phyloP scores from a whole-genome alignment of 2,329 filamentous ascomycete genomes.

The Botryotinia globosa region DNA sequence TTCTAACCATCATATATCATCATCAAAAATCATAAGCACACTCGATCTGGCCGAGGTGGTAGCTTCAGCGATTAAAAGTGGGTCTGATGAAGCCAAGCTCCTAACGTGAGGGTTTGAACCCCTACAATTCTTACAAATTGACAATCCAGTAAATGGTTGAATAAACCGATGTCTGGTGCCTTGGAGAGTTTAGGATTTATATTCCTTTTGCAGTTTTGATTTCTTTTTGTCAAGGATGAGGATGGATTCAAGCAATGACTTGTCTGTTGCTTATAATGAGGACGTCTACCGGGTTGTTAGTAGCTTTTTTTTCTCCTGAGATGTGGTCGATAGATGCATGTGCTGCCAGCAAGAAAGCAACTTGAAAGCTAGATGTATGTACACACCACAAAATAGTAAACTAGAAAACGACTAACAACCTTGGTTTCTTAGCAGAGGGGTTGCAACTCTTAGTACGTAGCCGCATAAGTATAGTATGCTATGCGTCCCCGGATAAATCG shows the following conservation, averaged over 20 bases:
- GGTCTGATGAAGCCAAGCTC: background rate
- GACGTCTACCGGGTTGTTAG: background rate
- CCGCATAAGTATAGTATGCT: background rate
- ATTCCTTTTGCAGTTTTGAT: background rate
- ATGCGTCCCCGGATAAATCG: background rate
- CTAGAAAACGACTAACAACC: fast-evolving
- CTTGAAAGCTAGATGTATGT: background rate
- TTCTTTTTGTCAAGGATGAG: background rate
- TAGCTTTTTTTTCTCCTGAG: background rate
- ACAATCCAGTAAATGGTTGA: background rate
- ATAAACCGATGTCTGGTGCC: background rate
- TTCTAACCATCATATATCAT: background rate
- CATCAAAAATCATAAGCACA: background rate
- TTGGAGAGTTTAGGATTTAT: background rate
- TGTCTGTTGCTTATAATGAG: background rate
- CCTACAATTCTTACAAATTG: background rate
- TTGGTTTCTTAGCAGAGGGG: background rate
- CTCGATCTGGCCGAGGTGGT: background rate
- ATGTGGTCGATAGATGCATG: background rate
- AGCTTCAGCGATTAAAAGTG: background rate
- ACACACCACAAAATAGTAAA: background rate
- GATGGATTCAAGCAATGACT: background rate
- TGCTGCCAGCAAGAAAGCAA: background rate
- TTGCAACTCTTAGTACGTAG: background rate
- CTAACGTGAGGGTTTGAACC: background rate